Evolutionary conservation across 2,329 filamentous ascomycete genomes (phyloP).

Genomic region (Monilinia aucupariae): DNA sequence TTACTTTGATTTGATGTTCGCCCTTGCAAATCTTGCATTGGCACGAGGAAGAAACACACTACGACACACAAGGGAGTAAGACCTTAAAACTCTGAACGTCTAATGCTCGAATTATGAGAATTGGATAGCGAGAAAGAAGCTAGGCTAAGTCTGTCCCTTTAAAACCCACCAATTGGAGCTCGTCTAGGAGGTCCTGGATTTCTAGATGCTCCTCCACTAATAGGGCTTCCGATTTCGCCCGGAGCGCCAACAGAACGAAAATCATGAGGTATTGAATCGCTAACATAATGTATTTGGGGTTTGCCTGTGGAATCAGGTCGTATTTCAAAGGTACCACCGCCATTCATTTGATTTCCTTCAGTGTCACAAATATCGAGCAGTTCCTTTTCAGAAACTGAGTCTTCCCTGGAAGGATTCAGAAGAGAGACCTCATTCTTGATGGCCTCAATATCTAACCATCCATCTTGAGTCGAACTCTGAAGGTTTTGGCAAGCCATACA

Average conservation of each 20-base stretch:
- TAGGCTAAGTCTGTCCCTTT: slow-evolving; percentile 3
- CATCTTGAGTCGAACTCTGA: slow-evolving; percentile 45
- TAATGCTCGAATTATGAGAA: slow-evolving; percentile 1
- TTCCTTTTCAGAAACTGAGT: slow-evolving; percentile 53
- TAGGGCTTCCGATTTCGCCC: slow-evolving; percentile 65
- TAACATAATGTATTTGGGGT: slow-evolving; percentile 48
- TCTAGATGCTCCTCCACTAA: slow-evolving; percentile 36
- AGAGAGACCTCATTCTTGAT: slow-evolving; percentile 60
- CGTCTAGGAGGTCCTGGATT: slow-evolving; percentile 13
- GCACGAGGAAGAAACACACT: neutral
- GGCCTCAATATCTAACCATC: slow-evolving; percentile 63
- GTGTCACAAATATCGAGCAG: slow-evolving; percentile 80
- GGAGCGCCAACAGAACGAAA: slow-evolving; percentile 48
- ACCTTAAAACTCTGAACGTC: neutral
- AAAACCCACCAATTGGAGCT: slow-evolving; percentile 13
- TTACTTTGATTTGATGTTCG: neutral
- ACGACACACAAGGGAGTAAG: neutral
- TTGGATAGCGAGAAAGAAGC: slow-evolving; percentile 9
- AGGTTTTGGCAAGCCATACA: slow-evolving; percentile 71
- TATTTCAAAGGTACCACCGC: slow-evolving; percentile 78
- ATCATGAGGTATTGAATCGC: slow-evolving; percentile 41
- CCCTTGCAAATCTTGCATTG: slow-evolving; percentile 5
- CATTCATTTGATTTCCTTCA: slow-evolving; percentile 78
- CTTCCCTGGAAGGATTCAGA: slow-evolving; percentile 46
- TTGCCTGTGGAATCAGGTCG: slow-evolving; percentile 29